These are phyloP conservation scores for Canavalia ensiformis DNA, from an alignment of 306 rosid species.

Conservation along the genomic window DNA sequence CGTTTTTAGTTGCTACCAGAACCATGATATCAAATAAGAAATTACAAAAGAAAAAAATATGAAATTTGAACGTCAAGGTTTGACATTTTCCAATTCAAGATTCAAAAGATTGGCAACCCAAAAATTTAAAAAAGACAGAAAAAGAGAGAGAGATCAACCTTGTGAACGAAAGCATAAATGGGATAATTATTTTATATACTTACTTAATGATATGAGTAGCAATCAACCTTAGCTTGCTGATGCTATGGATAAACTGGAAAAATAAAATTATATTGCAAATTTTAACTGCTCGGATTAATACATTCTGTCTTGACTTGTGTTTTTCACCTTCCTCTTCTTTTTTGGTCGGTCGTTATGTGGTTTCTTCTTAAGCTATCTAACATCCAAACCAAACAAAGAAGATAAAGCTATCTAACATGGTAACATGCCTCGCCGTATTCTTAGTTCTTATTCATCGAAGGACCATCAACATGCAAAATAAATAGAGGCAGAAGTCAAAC, in stretches of 20 bases:
- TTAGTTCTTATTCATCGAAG: constrained; percentile 7
- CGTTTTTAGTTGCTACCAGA: constrained; percentile 33
- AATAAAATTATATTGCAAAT: constrained; percentile 6
- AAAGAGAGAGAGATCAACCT: not conserved
- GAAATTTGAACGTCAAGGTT: constrained; percentile 26
- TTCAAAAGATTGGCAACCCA: not conserved
- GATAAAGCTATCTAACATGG: constrained; percentile 23
- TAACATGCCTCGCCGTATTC: constrained; percentile 34
- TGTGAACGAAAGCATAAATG: not conserved
- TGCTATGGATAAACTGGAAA: constrained; percentile 30
- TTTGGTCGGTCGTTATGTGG: constrained; percentile 10
- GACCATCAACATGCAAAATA: not conserved
- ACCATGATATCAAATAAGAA: not conserved
- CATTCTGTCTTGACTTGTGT: not conserved
- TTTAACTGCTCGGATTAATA: constrained; percentile 20
- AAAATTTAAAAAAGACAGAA: not conserved
- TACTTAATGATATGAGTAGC: constrained; percentile 29
- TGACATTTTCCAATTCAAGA: constrained; percentile 36
- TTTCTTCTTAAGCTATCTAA: constrained; percentile 36
- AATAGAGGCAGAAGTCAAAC: constrained; percentile 36
- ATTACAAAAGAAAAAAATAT: not conserved
- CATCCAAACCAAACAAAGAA: not conserved
- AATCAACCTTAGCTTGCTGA: constrained; percentile 43
- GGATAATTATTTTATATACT: constrained; percentile 2
- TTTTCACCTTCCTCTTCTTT: constrained; percentile 7